Conservation (phyloP, 2,329 filamentous ascomycete species). For the Sarocladiaceae sp. region DNA sequence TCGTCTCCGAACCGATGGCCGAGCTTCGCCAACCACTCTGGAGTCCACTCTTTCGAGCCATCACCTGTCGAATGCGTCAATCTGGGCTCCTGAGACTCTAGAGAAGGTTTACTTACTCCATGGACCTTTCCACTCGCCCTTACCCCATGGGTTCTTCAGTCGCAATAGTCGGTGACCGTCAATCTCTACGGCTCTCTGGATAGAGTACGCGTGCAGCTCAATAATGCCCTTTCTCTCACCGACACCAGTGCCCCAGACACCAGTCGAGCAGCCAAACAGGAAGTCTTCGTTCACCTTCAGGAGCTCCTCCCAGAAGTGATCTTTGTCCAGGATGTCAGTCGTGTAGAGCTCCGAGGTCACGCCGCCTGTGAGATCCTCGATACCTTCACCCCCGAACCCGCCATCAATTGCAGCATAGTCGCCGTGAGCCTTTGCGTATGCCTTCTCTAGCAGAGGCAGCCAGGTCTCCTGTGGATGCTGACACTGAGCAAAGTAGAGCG, state of each 20-base stretch:
- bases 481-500: constrained; percentile 73
- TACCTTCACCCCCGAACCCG: constrained; percentile 59
- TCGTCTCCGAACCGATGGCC: constrained; percentile 72
- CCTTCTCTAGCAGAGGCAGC: constrained; percentile 75
- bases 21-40: constrained; percentile 68
- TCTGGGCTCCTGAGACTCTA: background rate
- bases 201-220: constrained; percentile 54
- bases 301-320: constrained; percentile 78
- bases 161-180: constrained; percentile 56
- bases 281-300: constrained; percentile 77
- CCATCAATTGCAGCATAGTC: constrained; percentile 67
- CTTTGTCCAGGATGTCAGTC: constrained; percentile 67
- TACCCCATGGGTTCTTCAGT: constrained; percentile 73
- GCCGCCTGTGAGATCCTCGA: constrained; percentile 59
- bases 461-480: constrained; percentile 74
- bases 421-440: constrained; percentile 78
- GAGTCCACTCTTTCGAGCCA: constrained; percentile 78
- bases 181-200: constrained; percentile 52
- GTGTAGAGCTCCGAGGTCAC: constrained; percentile 64
- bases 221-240: constrained; percentile 48
- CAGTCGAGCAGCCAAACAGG: constrained; percentile 57
- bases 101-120: constrained; percentile 47
- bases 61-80: constrained; percentile 42
- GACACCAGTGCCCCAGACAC: constrained; percentile 25
- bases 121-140: constrained; percentile 71